Evolutionary conservation across 2,329 filamentous ascomycete species (phyloP).

Genomic region (Aspergillus sp.): DNA sequence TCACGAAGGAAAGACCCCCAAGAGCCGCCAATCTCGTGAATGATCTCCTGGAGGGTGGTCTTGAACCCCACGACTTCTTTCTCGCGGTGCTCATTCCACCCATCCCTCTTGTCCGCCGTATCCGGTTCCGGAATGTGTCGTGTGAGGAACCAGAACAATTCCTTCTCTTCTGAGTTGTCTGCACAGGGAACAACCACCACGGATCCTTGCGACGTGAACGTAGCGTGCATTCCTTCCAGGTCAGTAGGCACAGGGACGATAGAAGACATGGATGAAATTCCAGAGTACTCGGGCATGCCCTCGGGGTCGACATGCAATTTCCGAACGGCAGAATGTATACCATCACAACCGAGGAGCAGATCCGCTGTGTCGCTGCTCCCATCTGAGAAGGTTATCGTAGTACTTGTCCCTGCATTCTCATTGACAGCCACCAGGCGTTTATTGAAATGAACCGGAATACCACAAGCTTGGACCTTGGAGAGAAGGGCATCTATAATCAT

Average conservation of each 20-base stretch:
- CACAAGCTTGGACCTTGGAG: slow-evolving; percentile 8
- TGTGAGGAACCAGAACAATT: slow-evolving; percentile 25
- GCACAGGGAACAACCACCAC: slow-evolving; percentile 19
- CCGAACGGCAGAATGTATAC: slow-evolving; percentile 33
- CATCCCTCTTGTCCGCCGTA: slow-evolving; percentile 15
- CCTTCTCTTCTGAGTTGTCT: slow-evolving; percentile 5
- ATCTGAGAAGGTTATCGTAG: slow-evolving; percentile 10
- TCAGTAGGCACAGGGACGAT: slow-evolving; percentile 5
- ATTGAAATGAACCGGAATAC: slow-evolving; percentile 19
- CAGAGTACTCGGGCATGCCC: slow-evolving; percentile 26
- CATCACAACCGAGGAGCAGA: slow-evolving; percentile 32
- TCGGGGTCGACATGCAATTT: slow-evolving; percentile 23
- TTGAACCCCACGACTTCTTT: slow-evolving; percentile 21
- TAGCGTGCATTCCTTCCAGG: slow-evolving; percentile 3
- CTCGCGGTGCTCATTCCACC: slow-evolving; percentile 22
- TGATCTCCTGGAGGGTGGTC: slow-evolving; percentile 8
- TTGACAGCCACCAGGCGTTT: slow-evolving; percentile 13
- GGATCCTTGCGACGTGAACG: slow-evolving; percentile 19
- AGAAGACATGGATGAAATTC: slow-evolving; percentile 17
- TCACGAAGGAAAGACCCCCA: slow-evolving; percentile 16
- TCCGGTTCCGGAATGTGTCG: slow-evolving; percentile 18
- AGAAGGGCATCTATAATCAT: slow-evolving; percentile 22
- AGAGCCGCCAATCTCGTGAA: slow-evolving; percentile 5
- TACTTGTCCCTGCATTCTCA: slow-evolving; percentile 9
- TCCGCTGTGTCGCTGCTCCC: slow-evolving; percentile 8